Percentiles rank a stretch among this genome's conserved stretches.
phyloP scores from a whole-genome alignment of 2,329 filamentous ascomycete genomes.

The Periglandula ipomoeae region DNA sequence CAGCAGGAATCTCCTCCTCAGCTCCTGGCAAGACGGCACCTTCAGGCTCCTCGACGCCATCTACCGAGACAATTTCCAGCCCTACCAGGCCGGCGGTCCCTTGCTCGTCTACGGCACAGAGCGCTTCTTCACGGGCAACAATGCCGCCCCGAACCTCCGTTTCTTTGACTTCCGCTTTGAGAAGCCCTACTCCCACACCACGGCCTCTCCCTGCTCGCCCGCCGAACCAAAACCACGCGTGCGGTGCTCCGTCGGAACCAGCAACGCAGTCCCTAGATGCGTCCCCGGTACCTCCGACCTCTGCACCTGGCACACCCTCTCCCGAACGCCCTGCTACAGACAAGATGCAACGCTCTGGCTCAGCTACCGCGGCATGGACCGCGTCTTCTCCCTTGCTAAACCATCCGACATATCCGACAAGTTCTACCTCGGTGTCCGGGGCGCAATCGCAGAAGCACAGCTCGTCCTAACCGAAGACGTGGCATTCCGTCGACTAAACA shows the following conservation, averaged over 20 bases:
- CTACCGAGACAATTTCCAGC: conserved; percentile 45
- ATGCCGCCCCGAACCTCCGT: conserved; percentile 32
- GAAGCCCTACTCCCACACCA: conserved; percentile 38
- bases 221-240: neutral
- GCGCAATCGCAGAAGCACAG: conserved; percentile 35
- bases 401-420: conserved; percentile 35
- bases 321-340: conserved; percentile 33
- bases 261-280: conserved; percentile 19
- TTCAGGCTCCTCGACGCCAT: conserved; percentile 40
- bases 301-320: conserved; percentile 41
- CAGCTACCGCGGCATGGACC: conserved; percentile 21
- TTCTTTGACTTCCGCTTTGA: conserved; percentile 47
- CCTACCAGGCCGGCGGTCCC: conserved; percentile 34
- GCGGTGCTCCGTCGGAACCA: conserved; percentile 3
- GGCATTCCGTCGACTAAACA: conserved; percentile 17
- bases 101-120: conserved; percentile 41
- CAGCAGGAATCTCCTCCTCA: conserved; percentile 34
- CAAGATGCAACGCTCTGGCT: conserved; percentile 41
- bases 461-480: conserved; percentile 19
- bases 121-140: conserved; percentile 41
- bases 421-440: conserved; percentile 41
- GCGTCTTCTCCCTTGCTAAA: conserved; percentile 38
- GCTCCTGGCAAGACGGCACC: conserved; percentile 45
- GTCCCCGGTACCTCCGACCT: conserved; percentile 19
- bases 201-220: conserved; percentile 35